phyloP scores from a whole-genome alignment of 2,329 filamentous ascomycete species.

The Hypoxylon sp. region DNA sequence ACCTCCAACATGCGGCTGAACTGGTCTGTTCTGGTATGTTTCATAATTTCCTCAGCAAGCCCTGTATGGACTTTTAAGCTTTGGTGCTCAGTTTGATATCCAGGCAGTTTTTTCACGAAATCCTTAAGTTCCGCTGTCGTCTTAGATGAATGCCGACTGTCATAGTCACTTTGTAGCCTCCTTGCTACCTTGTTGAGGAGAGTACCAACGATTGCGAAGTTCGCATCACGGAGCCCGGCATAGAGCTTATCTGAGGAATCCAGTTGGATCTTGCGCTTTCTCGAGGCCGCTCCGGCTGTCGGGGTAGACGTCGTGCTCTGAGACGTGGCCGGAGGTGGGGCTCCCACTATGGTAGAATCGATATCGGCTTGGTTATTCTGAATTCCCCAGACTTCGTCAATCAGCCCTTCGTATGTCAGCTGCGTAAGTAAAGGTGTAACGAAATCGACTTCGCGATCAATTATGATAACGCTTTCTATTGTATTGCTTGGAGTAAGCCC shows the following conservation, averaged over 20 bases:
- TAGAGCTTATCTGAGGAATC: slow-evolving; percentile 93
- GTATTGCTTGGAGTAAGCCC: slow-evolving; percentile 87
- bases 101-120: slow-evolving; percentile 93
- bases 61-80: slow-evolving; percentile 93
- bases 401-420: slow-evolving; percentile 93
- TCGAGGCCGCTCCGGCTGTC: slow-evolving; percentile 67
- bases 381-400: slow-evolving; percentile 94
- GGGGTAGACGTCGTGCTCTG: slow-evolving; percentile 69
- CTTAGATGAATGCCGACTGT: slow-evolving; percentile 86
- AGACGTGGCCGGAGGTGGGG: slow-evolving; percentile 68
- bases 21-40: slow-evolving; percentile 87
- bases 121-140: slow-evolving; percentile 92
- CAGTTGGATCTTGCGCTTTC: slow-evolving; percentile 88
- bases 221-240: slow-evolving; percentile 87
- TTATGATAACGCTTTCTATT: slow-evolving; percentile 91
- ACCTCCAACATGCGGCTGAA: slow-evolving; percentile 92
- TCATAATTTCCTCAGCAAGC: slow-evolving; percentile 94
- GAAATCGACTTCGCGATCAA: slow-evolving; percentile 95
- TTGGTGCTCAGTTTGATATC: slow-evolving; percentile 92
- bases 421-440: slow-evolving; percentile 93
- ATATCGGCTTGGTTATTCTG: slow-evolving; percentile 93
- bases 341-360: slow-evolving; percentile 88
- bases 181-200: slow-evolving; percentile 91
- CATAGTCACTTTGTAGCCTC: slow-evolving; percentile 86
- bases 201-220: slow-evolving; percentile 93